Percentiles rank a stretch among this genome's conserved stretches.
phyloP scores from a whole-genome alignment of 495 filamentous ascomycete species.

The Hapsidospora chrysogenum region DNA sequence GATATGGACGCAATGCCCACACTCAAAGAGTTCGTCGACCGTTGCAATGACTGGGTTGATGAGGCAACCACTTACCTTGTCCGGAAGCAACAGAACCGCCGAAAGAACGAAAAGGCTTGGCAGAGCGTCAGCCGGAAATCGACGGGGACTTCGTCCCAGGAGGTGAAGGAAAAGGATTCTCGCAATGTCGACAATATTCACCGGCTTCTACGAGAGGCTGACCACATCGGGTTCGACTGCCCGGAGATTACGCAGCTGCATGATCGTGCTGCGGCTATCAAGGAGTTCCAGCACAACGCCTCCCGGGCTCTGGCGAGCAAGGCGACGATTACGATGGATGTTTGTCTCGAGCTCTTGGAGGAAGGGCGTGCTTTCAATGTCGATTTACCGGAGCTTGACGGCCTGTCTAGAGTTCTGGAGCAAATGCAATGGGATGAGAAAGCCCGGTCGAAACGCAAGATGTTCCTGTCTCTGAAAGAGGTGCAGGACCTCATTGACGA shows the following conservation, averaged over 20 bases:
- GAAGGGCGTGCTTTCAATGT: conserved; percentile 79
- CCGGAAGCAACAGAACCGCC: conserved; percentile 93
- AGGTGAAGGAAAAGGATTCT: conserved; percentile 80
- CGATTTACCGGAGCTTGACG: conserved; percentile 83
- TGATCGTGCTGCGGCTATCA: conserved; percentile 77
- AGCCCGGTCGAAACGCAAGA: conserved; percentile 43
- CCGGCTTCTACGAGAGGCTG: conserved; percentile 67
- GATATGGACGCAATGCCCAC: conserved; percentile 69
- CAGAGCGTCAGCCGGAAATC: conserved; percentile 44
- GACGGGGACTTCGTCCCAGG: conserved; percentile 41
- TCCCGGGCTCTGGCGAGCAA: conserved; percentile 44
- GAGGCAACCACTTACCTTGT: conserved; percentile 95
- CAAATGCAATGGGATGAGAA: conserved; percentile 82
- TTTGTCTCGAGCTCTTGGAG: conserved; percentile 83
- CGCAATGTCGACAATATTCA: conserved; percentile 83
- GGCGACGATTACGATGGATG: conserved; percentile 39
- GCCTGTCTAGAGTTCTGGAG: conserved; percentile 61
- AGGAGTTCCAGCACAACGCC: conserved; percentile 69
- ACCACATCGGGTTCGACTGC: conserved; percentile 85
- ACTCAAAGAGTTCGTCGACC: conserved; percentile 78
- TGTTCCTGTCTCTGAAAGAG: conserved; percentile 54
- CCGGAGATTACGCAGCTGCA: conserved; percentile 76
- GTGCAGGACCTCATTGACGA: conserved; percentile 62
- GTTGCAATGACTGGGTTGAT: conserved; percentile 95
- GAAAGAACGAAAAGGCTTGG: conserved; percentile 92